Evolutionary conservation across 805 yeast genomes (phyloP), one percentile per base, ranked within the genome.

Genomic region (Yarrowia sp.): DNA sequence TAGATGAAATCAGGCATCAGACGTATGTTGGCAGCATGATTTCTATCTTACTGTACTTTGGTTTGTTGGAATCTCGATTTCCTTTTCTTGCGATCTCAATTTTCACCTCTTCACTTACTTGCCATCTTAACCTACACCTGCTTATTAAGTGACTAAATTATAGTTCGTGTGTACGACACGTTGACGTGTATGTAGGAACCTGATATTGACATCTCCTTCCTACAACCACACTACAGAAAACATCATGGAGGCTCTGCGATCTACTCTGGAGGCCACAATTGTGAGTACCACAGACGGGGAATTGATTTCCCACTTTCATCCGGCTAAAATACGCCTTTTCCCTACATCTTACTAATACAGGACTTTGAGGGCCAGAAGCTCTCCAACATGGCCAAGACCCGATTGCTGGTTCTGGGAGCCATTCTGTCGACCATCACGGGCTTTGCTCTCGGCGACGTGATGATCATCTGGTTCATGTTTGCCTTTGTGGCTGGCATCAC

Each of bases 351-450:
- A 35, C 67, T 63, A 49, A 63, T 56, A 1, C 67, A 63, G 67
- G 67, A 63, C 56, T 63, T 63, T 49, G 67, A 63, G 40, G 67
- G 67, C 38, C 67, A 63, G 67, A 63, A 63, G 19, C 50, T 63
- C 56, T 8, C 67, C 56, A 49, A 63, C 45, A 4, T 48, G 46
- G 56, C 46, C 55, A 48, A 63, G 32, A 48, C 46, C 35, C 35
- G 56, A n/a, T 11, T 49, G 45, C 48, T 63, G 46, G 56, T 63
- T 15, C 41, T 63, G 38, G 67, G 67, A n/a, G 67, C 56, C 12
- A n/a, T 63, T 49, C 38, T 63, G 26, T 48, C 67, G 12, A 48
- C 56, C 15, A 15, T 63, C 36, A 49, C 67, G 3, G 67, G 67
- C 19, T 48, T 49, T 41, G 56, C 48, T 12, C 55, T 49, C 22